phyloP scores from a whole-genome alignment of 768 basidiomycete genomes.

The Lentinula guzmanii region DNA sequence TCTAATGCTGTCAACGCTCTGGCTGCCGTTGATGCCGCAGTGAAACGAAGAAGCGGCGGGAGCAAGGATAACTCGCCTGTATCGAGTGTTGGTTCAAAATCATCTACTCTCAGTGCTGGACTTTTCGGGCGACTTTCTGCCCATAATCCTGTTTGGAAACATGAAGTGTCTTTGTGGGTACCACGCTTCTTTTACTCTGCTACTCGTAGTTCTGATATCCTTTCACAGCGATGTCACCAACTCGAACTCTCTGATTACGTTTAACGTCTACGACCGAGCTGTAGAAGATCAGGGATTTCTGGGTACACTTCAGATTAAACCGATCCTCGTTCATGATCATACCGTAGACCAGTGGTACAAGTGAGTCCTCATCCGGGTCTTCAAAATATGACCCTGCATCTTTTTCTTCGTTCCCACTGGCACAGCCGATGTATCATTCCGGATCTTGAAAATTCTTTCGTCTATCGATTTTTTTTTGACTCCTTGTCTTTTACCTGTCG shows the following conservation, averaged over 20 bases:
- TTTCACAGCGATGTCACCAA: conserved; percentile 85
- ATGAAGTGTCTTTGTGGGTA: conserved; percentile 95
- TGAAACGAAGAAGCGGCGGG: conserved; percentile 23
- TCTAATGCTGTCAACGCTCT: conserved; percentile 53
- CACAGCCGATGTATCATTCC: conserved; percentile 9
- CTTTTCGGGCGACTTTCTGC: conserved; percentile 65
- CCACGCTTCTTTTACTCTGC: conserved; percentile 6
- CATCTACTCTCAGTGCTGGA: conserved; percentile 29
- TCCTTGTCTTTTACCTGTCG: not conserved
- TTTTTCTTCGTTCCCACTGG: conserved; percentile 9
- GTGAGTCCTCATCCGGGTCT: conserved; percentile 39
- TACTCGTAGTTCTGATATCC: conserved; percentile 10
- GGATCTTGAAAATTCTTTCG: conserved; percentile 9
- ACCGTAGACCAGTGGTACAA: conserved; percentile 97
- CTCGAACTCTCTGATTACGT: conserved; percentile 72
- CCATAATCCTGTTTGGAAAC: conserved; percentile 97
- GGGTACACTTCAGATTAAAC: conserved; percentile 88
- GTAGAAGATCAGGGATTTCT: conserved; percentile 82
- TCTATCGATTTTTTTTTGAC: conserved; percentile 3
- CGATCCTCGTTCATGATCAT: conserved; percentile 85
- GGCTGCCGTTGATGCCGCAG: conserved; percentile 37
- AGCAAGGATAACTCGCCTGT: conserved; percentile 38
- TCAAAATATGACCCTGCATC: conserved; percentile 6
- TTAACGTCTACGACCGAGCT: conserved; percentile 90
- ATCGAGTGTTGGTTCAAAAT: conserved; percentile 34